Evolutionary conservation across 169 alveolate species (phyloP).

Genomic region (Theileria parva): DNA sequence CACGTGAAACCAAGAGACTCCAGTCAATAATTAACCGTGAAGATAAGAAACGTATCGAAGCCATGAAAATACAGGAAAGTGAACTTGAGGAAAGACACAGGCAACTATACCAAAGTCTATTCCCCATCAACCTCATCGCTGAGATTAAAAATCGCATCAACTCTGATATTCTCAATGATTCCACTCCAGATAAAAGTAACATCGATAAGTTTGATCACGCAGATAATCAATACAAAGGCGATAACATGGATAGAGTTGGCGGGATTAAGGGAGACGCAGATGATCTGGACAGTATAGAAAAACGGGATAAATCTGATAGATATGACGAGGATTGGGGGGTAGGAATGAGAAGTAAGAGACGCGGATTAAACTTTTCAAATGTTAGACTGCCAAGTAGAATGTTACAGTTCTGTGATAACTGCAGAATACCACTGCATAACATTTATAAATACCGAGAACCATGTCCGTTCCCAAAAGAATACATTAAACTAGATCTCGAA

Average conservation of each 20-base stretch:
- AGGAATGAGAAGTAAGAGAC: slow-evolving; percentile 58
- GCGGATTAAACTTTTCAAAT: slow-evolving; percentile 69
- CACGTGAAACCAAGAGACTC: slow-evolving; percentile 36
- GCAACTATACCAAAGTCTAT: slow-evolving; percentile 68
- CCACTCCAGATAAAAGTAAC: slow-evolving; percentile 22
- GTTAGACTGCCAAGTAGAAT: slow-evolving; percentile 67
- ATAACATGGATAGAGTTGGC: background rate
- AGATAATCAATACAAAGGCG: background rate
- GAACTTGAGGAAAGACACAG: slow-evolving; percentile 65
- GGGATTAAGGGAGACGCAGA: background rate
- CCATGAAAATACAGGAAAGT: slow-evolving; percentile 40
- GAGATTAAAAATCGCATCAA: slow-evolving; percentile 69
- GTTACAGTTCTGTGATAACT: slow-evolving; percentile 74
- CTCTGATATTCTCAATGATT: slow-evolving; percentile 42
- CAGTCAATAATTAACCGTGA: slow-evolving; percentile 50
- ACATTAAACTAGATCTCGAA: slow-evolving; percentile 63
- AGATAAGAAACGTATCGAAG: slow-evolving; percentile 49
- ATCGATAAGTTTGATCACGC: background rate
- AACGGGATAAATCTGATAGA: slow-evolving; percentile 52
- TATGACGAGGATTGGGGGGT: slow-evolving; percentile 68
- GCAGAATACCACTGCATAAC: slow-evolving; percentile 77
- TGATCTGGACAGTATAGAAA: background rate
- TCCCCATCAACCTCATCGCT: slow-evolving; percentile 72
- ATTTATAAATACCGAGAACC: slow-evolving; percentile 69
- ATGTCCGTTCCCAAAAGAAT: slow-evolving; percentile 74